These are phyloP conservation scores for Rhytidiadelphus loreus DNA, from an alignment of 225 moss, liverwort and hornwort species.

Conservation along the genomic window DNA sequence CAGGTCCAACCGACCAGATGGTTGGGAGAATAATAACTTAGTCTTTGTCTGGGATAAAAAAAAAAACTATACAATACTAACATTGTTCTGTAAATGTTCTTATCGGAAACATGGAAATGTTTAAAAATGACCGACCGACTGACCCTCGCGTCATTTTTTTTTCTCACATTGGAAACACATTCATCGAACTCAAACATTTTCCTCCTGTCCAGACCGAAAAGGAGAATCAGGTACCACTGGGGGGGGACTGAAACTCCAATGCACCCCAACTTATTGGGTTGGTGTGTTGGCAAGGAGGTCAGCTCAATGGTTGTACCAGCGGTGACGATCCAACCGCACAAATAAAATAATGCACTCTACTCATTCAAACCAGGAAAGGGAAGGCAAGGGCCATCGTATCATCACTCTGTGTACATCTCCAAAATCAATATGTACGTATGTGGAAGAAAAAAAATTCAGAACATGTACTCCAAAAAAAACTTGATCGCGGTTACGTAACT, in stretches of 20 bases:
- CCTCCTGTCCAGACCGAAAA: background rate
- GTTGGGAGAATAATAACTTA: background rate
- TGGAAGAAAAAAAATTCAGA: rapidly evolving
- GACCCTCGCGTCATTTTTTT: background rate
- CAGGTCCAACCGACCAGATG: no score
- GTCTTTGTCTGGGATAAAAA: background rate
- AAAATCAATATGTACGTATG: no score
- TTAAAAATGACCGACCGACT: no score
- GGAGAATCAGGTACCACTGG: no score
- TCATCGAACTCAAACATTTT: background rate
- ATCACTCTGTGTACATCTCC: rapidly evolving
- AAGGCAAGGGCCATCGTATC: background rate
- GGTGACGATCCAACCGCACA: background rate
- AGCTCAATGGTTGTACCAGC: background rate
- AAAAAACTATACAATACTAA: no score
- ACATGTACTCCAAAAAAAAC: no score
- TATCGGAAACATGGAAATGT: background rate
- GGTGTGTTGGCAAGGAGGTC: background rate
- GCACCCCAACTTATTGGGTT: background rate
- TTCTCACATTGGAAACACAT: background rate
- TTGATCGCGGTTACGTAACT: no score
- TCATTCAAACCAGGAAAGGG: background rate
- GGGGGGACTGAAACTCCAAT: background rate
- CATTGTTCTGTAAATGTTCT: background rate
- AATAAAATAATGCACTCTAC: background rate